These are phyloP conservation scores for Nemania sp. DNA, from an alignment of 2,329 filamentous ascomycete genomes.

Conservation along the genomic window DNA sequence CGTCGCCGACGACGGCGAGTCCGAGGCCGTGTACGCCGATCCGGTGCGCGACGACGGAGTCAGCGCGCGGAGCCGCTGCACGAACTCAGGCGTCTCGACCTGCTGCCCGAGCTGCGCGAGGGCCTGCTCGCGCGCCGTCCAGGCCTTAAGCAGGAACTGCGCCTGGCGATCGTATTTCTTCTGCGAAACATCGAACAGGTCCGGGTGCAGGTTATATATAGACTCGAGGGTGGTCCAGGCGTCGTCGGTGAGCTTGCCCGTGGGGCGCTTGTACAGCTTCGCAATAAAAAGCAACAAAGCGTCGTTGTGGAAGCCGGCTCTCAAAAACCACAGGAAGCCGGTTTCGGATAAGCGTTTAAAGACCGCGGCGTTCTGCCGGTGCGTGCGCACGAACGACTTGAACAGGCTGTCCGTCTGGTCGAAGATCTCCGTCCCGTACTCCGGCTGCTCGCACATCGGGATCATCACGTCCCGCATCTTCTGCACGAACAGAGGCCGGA, in stretches of 20 bases:
- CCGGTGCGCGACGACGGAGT: constrained; percentile 6
- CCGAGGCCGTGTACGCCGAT: background rate
- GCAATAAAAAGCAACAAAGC: constrained; percentile 21
- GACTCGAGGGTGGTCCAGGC: constrained; percentile 23
- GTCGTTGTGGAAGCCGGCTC: constrained; percentile 20
- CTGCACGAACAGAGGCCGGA: constrained; percentile 23
- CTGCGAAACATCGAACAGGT: constrained; percentile 24
- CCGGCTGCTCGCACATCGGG: constrained; percentile 24
- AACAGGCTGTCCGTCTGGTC: constrained; percentile 26
- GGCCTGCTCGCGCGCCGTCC: constrained; percentile 24
- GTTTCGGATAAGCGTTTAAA: constrained; percentile 11
- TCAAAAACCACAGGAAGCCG: constrained; percentile 28
- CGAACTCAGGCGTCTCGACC: constrained; percentile 21
- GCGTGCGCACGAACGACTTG: constrained; percentile 21
- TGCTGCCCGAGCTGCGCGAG: constrained; percentile 15
- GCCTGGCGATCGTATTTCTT: constrained; percentile 19
- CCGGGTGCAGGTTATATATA: constrained; percentile 15
- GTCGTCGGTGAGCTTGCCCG: constrained; percentile 20
- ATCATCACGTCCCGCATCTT: constrained; percentile 21
- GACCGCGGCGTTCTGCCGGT: constrained; percentile 7
- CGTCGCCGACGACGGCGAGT: constrained; percentile 2
- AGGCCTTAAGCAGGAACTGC: constrained; percentile 27
- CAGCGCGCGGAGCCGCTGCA: constrained; percentile 21
- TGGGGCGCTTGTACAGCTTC: constrained; percentile 23
- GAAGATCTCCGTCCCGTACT: constrained; percentile 25